Percentiles rank a stretch among this genome's conserved stretches.
Conservation (phyloP, 768 basidiomycete genomes). For the Russula lepida region DNA sequence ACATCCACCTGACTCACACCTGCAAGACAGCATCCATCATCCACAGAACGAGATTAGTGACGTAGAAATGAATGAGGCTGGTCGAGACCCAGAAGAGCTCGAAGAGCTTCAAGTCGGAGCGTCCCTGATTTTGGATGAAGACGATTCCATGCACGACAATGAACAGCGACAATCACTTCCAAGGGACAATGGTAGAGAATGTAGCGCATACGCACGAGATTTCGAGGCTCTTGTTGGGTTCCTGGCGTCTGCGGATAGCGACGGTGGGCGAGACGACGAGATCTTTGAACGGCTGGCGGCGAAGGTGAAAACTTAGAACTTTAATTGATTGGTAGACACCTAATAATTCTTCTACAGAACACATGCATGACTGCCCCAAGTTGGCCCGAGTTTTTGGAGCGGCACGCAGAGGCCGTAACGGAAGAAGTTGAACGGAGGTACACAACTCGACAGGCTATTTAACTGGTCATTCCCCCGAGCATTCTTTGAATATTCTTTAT, state of each 20-base stretch:
- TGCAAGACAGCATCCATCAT: background rate
- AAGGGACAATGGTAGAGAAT: background rate
- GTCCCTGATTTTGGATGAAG: background rate
- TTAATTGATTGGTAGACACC: background rate
- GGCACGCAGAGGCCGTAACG: conserved; percentile 1
- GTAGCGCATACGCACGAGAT: conserved; percentile 29
- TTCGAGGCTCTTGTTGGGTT: conserved; percentile 46
- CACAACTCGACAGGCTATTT: background rate
- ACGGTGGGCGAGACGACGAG: conserved; percentile 38
- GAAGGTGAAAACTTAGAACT: conserved; percentile 30
- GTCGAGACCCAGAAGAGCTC: background rate
- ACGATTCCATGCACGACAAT: background rate
- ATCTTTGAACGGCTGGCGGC: conserved; percentile 44
- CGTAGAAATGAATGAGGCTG: background rate
- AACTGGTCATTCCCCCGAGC: background rate
- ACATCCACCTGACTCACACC: background rate
- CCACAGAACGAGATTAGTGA: background rate
- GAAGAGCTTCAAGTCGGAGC: conserved; percentile 13
- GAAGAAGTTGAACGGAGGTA: conserved; percentile 16
- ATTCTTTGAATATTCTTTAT: conserved; percentile 5
- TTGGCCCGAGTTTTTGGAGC: conserved; percentile 25
- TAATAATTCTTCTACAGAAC: conserved; percentile 1
- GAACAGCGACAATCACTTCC: background rate
- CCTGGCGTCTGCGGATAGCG: conserved; percentile 45
- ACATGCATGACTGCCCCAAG: conserved; percentile 32